Base-by-base conservation (phyloP, 768 basidiomycete species). In the Cystofilobasidium bisporidii region DNA sequence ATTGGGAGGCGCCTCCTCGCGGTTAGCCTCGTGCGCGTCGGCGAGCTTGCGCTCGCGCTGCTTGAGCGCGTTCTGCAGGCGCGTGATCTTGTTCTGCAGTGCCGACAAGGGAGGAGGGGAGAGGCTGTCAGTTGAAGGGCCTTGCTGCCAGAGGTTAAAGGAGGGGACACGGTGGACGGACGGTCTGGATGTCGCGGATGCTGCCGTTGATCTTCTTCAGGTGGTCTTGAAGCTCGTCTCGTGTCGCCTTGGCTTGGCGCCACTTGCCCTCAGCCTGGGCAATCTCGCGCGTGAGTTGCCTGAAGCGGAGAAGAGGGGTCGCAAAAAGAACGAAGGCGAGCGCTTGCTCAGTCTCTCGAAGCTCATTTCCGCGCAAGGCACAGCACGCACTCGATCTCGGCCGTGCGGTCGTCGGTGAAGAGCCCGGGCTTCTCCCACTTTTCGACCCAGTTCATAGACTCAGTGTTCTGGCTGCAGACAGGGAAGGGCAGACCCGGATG, bases 1-100 rank as follows among this genome's bases (percentile, higher is more conserved):
- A 71, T 82, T 81, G 10, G 82, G 82, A 1, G 87, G 86, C 74
- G 86, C 78, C 17, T 87, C 86, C 24, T 87, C 86, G 47, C 67
- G 53, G 28, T 61, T 68, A 26, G 40, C 50, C 17, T 68, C 61
- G 22, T 43, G 55, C 17, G 55, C 50, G 9, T 57, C 26, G 3
- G 48, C 47, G 53, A 68, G 61, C 30, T 33, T 47, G 28, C 28
- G 22, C 32, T 30, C 61, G 45, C 61, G 61, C 24, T 58, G 63
- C n/a, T 33, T 32, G 38, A 64, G 50, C 5, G 63, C 48, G 32
- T 57, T 56, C n/a, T 63, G 30, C 41, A 32, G 18, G 20, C 61
- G 30, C 11, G 9, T 0, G n/a, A 58, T 41, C 60, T 61, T 61
- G 40, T 61, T 20, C 60, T 61, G 30, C 17, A 24, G 20, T 41